Evolutionary conservation across 257 asterid genomes (phyloP).

Genomic region (Solanum sitiens): DNA sequence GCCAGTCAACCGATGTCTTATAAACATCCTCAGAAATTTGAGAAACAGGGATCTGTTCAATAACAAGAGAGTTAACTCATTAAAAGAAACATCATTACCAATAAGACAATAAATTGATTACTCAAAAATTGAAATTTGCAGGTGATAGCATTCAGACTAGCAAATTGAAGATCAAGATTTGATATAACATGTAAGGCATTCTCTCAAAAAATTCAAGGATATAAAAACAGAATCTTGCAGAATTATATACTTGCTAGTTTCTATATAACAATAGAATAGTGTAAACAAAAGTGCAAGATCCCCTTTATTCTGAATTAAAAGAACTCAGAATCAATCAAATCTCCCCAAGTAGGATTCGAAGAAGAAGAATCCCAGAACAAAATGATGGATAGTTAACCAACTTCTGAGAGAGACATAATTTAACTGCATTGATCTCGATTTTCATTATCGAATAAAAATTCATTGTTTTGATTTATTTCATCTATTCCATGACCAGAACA

Average conservation of each 20-base stretch:
- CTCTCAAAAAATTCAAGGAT: background rate
- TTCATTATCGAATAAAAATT: background rate
- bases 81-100: background rate
- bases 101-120: background rate
- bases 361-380: background rate
- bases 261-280: background rate
- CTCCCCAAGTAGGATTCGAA: background rate
- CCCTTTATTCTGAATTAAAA: background rate
- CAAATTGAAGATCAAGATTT: background rate
- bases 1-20: slow-evolving; percentile 33
- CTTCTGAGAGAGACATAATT: background rate
- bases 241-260: background rate
- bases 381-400: background rate
- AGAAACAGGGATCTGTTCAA: slow-evolving; percentile 23
- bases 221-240: background rate
- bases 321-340: background rate
- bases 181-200: background rate
- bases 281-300: background rate
- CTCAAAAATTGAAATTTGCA: background rate
- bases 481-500: background rate
- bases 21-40: slow-evolving; percentile 24
- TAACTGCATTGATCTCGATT: background rate
- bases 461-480: background rate
- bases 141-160: background rate
- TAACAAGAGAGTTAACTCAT: background rate